phyloP scores from a whole-genome alignment of 2,329 filamentous ascomycete species.

The Fusarium papillatum region DNA sequence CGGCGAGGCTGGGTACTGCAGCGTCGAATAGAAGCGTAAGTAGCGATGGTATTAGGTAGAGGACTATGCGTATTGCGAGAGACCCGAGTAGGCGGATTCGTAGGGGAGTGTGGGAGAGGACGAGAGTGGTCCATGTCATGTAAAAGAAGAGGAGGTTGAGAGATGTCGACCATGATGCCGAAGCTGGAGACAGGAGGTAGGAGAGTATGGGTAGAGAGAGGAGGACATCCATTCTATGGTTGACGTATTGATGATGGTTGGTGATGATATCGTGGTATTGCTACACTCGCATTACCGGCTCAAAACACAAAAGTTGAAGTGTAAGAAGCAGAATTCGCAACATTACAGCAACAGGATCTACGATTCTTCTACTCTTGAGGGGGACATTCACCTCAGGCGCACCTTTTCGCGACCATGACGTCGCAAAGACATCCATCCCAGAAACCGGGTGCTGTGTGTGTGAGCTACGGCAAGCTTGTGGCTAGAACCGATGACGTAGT shows the following conservation, averaged over 20 bases:
- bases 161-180: constrained; percentile 81
- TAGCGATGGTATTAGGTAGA: constrained; percentile 81
- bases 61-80: constrained; percentile 74
- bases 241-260: constrained; percentile 11
- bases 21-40: constrained; percentile 82
- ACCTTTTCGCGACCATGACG: constrained; percentile 27
- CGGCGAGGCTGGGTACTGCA: constrained; percentile 76
- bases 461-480: too few relatives aligned
- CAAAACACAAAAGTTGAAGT: background rate
- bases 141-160: constrained; percentile 92
- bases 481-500: too few relatives aligned
- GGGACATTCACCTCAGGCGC: background rate
- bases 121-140: constrained; percentile 88
- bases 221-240: constrained; percentile 70
- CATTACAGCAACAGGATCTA: background rate
- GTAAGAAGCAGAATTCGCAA: background rate
- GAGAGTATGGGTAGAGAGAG: constrained; percentile 81
- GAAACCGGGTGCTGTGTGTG: constrained; percentile 8
- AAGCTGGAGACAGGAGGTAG: constrained; percentile 72
- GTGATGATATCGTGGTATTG: constrained; percentile 5
- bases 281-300: constrained; percentile 15
- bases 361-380: background rate
- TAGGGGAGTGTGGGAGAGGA: constrained; percentile 81
- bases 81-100: constrained; percentile 82
- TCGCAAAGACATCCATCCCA: constrained; percentile 13